Base-by-base conservation (phyloP, 2,329 filamentous ascomycete genomes). In the Orbilia ellipsospora region DNA sequence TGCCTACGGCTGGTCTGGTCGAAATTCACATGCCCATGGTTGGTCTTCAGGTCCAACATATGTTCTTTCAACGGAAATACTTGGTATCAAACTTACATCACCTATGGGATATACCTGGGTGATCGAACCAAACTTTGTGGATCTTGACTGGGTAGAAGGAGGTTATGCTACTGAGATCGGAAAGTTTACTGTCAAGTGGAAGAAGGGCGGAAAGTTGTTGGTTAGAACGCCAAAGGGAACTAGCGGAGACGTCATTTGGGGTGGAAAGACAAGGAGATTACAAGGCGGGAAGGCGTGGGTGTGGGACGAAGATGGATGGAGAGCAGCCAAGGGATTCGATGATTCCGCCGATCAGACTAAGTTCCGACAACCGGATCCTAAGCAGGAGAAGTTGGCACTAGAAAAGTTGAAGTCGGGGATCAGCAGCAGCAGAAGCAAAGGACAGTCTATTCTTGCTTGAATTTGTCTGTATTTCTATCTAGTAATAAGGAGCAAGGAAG, bases 11-110 rank as follows among this genome's bases (percentile, higher is more conserved):
- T 78, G 77, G 7, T 64, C 81, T 60, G 82, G 81, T 13, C 85
- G 85, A 67, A 84, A 84, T 5, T 84, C 82, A n/a, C 85, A 86
- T 73, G 81, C 85, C 13, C 85, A 86, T 78, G 85, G 85, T 7
- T 86, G 85, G 85, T 83, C 83, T 8, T 83, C 83, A 0, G 85
- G 85, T 0, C 85, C 85, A 10, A 85, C 84, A 0, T 83, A 82
- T 51, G 83, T 84, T 1, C 78, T 86, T 68, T 85, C 83, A 0
- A 82, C 83, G 59, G 82, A 82, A 26, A 79, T 85, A 18, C 80
- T 86, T 1, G 85, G 85, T 0, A 78, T 86, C 4, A 80, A 80
- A 66, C 78, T 85, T 18, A 82, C 81, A 0, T 77, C 79, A 0
- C 81, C 81, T 1, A 81, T 80, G 8, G 83, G 83, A 0, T 80